These are phyloP conservation scores for Fusarium pininemorale DNA, from an alignment of 2,329 filamentous ascomycete species.

Conservation along the genomic window DNA sequence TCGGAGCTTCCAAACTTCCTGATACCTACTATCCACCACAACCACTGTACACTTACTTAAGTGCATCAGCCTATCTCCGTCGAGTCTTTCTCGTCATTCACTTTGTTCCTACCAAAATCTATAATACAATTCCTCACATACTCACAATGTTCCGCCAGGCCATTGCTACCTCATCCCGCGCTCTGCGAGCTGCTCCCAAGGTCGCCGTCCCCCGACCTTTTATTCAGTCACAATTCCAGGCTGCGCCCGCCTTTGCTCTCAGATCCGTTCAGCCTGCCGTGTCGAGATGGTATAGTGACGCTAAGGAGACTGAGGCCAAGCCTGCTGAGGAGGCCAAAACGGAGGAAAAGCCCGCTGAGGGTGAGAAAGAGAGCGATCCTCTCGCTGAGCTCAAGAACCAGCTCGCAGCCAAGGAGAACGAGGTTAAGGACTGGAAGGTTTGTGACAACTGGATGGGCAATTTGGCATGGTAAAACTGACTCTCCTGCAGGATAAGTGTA, in stretches of 20 bases:
- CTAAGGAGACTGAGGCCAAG: conserved; percentile 49
- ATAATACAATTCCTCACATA: conserved; percentile 2
- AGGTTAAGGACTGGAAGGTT: conserved; percentile 84
- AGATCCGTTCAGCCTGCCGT: conserved; percentile 48
- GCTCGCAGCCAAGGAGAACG: conserved; percentile 62
- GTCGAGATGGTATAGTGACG: conserved; percentile 61
- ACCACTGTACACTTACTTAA: conserved; percentile 33
- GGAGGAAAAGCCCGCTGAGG: conserved; percentile 41
- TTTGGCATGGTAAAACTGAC: conserved; percentile 5
- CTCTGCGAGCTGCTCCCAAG: conserved; percentile 53
- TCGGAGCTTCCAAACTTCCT: conserved; percentile 39
- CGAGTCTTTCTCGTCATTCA: conserved; percentile 8
- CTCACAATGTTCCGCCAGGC: conserved; percentile 58
- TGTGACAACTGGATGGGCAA: conserved; percentile 35
- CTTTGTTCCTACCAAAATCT: not conserved
- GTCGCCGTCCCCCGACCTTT: conserved; percentile 49
- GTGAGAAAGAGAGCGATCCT: conserved; percentile 48
- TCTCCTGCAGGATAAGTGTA: conserved; percentile 81
- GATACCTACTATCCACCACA: conserved; percentile 30
- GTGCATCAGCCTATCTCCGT: conserved; percentile 13
- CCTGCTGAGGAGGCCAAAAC: conserved; percentile 43
- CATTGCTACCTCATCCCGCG: conserved; percentile 54
- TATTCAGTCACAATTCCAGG: conserved; percentile 51
- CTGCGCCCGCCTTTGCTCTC: conserved; percentile 49
- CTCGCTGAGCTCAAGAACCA: conserved; percentile 60